Evolutionary conservation across 495 filamentous ascomycete species (phyloP), one percentile per base, ranked within the genome.

Genomic region (Bombardia bombarda): DNA sequence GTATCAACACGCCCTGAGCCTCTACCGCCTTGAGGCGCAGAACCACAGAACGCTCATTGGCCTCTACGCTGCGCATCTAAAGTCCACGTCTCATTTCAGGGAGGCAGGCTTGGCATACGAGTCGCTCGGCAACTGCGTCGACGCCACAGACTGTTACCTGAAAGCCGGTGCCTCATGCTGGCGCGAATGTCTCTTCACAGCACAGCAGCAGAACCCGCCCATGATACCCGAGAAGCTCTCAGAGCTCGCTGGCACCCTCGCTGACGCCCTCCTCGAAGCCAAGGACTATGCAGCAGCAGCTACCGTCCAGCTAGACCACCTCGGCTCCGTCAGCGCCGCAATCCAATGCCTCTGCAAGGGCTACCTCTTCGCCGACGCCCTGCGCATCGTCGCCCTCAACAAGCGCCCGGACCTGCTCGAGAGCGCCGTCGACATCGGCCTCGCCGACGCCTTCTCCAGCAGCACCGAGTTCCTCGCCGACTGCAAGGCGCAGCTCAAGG

Each of bases 401-500:
- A 45, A 46, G 34, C 58, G 63, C 9, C 60, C 62, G 0, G 67
- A 73, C n/a, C 59, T 81, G 4, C 56, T 81, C 7, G 55, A 63
- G n/a, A 47, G 53, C 0, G 66, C 69, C 35, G 72, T 93, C 24
- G 90, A 98, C 63, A 55, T 74, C 0, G 86, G 84, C 3, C 75
- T 98, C 9, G 75, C 76, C 3, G 90, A 96, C 40, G 77, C 79
- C 4, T 77, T 87, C 48, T 83, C 82, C 9, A 70, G 73, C 28
- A 84, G 79, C 58, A 94, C 87, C 2, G 92, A 97, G 56, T 76
- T 96, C 17, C 73, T 98, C 18, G 85, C 90, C 2, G 92, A 98
- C 55, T 96, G 90, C 73, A 86, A 84, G 61, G 71, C 66, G 5
- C 92, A 98, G 53, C 70, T 96, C 4, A 67, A 66, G 19, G 83